Evolutionary conservation across 1,284 basidiomycete species (phyloP).

Genomic region (Rhodofomes roseus): DNA sequence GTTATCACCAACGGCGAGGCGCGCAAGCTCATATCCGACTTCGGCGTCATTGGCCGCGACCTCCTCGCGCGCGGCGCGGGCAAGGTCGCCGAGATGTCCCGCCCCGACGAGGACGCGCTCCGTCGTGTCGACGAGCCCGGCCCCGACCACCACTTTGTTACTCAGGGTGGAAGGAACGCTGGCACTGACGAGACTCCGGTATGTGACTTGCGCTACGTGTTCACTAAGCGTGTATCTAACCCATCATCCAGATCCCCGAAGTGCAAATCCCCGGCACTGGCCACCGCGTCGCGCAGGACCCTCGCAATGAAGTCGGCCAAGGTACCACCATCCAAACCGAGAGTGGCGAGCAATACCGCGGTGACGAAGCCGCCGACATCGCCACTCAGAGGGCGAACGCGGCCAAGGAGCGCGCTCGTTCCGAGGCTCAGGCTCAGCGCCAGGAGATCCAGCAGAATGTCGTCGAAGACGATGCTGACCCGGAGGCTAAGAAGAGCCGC

Average conservation of each 20-base stretch:
- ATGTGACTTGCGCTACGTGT: slow-evolving; percentile 33
- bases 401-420: slow-evolving; percentile 14
- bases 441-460: slow-evolving; percentile 15
- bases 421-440: slow-evolving; percentile 27
- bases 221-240: slow-evolving; percentile 21
- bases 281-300: slow-evolving; percentile 43
- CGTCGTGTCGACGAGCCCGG: slow-evolving; percentile 68
- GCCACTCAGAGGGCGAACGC: slow-evolving; percentile 18
- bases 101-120: slow-evolving; percentile 66
- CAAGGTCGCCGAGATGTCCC: slow-evolving; percentile 72
- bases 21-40: slow-evolving; percentile 83
- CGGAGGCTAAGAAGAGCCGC: slow-evolving; percentile 45
- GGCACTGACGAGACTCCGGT: slow-evolving; percentile 33
- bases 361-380: slow-evolving; percentile 26
- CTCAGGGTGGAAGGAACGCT: slow-evolving; percentile 43
- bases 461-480: slow-evolving; percentile 36
- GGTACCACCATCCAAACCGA: slow-evolving; percentile 21
- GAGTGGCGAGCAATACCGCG: slow-evolving; percentile 33
- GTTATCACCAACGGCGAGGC: slow-evolving; percentile 90
- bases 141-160: slow-evolving; percentile 56
- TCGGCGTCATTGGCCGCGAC: slow-evolving; percentile 82
- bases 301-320: slow-evolving; percentile 25
- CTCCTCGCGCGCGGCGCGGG: slow-evolving; percentile 75
- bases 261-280: slow-evolving; percentile 42
- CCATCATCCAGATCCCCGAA: slow-evolving; percentile 35